A percentile compares a stretch with the other conserved stretches of the same genome.
Conservation (phyloP, 257 asterid species). For the Osmanthus fragrans region DNA sequence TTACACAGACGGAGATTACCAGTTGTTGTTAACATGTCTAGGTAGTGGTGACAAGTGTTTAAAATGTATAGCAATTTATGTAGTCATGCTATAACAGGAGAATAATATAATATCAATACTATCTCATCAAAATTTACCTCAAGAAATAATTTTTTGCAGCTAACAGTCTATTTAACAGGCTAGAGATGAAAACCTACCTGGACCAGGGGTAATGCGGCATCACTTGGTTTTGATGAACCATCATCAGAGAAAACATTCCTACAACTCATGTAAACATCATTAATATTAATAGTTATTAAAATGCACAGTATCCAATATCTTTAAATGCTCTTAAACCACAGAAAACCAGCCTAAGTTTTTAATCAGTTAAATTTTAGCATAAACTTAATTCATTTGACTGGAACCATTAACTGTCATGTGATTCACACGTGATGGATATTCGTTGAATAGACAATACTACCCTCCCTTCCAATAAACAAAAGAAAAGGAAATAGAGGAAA, state of each 20-base stretch:
- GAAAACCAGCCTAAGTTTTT: too few species aligned
- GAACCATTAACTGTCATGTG: background rate
- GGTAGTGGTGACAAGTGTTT: background rate
- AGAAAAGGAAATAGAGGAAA: background rate
- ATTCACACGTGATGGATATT: background rate
- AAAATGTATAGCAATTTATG: background rate
- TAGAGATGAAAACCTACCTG: constrained; percentile 58
- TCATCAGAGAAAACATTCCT: constrained; percentile 92
- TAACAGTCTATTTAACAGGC: background rate
- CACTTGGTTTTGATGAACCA: constrained; percentile 58
- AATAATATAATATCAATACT: background rate
- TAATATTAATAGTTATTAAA: background rate
- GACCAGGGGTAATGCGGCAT: constrained; percentile 65
- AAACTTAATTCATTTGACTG: background rate
- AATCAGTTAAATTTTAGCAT: too few species aligned
- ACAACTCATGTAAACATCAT: constrained; percentile 24
- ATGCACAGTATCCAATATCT: background rate
- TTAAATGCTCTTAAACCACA: background rate
- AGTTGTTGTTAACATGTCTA: background rate
- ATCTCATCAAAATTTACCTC: background rate
- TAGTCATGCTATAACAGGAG: background rate
- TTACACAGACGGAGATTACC: background rate
- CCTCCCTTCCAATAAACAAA: background rate
- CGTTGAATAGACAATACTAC: background rate
- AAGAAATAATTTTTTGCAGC: background rate